These are phyloP conservation scores for Fusarium coicis DNA, from an alignment of 2,329 filamentous ascomycete genomes.

Conservation along the genomic window DNA sequence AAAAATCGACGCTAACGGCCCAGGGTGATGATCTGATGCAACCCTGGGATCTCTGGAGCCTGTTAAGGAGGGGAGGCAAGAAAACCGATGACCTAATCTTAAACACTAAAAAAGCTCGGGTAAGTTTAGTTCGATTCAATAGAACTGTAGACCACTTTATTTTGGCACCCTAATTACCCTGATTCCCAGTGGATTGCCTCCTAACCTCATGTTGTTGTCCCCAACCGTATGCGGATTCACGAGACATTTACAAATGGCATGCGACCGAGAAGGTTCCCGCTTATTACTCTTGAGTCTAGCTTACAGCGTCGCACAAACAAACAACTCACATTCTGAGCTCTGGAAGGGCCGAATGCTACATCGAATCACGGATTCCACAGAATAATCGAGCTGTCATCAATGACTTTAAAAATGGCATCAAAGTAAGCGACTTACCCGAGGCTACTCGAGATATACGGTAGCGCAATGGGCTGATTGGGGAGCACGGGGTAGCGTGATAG, in stretches of 20 bases:
- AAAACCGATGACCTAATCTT: background rate
- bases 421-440: background rate
- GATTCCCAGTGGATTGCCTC: fast-evolving
- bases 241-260: background rate
- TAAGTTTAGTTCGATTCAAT: background rate
- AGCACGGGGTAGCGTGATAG: background rate
- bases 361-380: background rate
- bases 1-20: background rate
- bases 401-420: background rate
- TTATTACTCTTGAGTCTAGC: background rate
- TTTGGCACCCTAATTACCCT: background rate
- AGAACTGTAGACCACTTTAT: background rate
- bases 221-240: background rate
- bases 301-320: background rate
- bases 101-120: background rate
- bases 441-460: conserved; percentile 4
- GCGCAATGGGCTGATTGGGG: conserved; percentile 31
- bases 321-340: background rate
- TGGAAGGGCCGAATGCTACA: conserved; percentile 20
- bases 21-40: background rate
- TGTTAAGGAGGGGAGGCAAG: background rate
- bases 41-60: background rate
- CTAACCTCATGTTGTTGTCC: background rate
- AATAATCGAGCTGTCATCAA: background rate
- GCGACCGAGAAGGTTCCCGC: background rate